A percentile compares a stretch with the other conserved stretches of the same genome.
Evolutionary conservation across 768 basidiomycete species (phyloP).

Genomic region (Cystoderma amianthinum): DNA sequence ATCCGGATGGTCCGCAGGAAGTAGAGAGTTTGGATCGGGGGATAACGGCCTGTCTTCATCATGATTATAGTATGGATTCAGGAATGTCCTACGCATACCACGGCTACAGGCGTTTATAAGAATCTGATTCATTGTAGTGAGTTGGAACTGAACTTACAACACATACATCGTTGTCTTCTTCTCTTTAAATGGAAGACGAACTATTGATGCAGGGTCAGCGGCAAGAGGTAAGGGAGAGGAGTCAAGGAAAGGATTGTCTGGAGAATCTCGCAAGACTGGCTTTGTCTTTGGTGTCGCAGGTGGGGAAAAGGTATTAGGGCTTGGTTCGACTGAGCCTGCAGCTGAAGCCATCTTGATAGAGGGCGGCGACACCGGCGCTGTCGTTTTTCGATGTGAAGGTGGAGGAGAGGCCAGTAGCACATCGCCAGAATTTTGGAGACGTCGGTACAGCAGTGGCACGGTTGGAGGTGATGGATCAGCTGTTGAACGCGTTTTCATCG

Average conservation of each 20-base stretch:
- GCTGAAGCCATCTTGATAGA: constrained; percentile 15
- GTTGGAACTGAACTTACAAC: too few relatives aligned
- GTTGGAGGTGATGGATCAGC: constrained; percentile 5
- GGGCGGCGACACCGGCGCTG: constrained; percentile 10
- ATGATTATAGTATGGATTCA: constrained; percentile 56
- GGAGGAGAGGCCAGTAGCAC: constrained; percentile 58
- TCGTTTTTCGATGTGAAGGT: constrained; percentile 47
- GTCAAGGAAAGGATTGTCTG: constrained; percentile 65
- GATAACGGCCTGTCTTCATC: constrained; percentile 30
- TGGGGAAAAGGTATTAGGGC: constrained; percentile 11
- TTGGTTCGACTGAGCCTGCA: constrained; percentile 11
- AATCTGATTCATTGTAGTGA: too few relatives aligned
- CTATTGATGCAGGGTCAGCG: not conserved
- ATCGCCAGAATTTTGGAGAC: constrained; percentile 16
- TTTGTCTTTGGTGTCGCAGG: constrained; percentile 33
- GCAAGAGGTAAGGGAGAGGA: constrained; percentile 18
- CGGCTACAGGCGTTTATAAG: constrained; percentile 54
- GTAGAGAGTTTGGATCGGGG: constrained; percentile 38
- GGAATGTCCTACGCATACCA: constrained; percentile 53
- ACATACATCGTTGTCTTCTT: constrained; percentile 47
- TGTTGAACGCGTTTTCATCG: not conserved
- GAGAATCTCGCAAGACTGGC: constrained; percentile 49
- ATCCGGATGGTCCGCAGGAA: constrained; percentile 60
- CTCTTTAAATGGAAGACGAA: not conserved
- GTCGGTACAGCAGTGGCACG: constrained; percentile 29